These are phyloP conservation scores for Cladosporium halotolerans DNA, from an alignment of 2,329 filamentous ascomycete genomes.

Conservation along the genomic window DNA sequence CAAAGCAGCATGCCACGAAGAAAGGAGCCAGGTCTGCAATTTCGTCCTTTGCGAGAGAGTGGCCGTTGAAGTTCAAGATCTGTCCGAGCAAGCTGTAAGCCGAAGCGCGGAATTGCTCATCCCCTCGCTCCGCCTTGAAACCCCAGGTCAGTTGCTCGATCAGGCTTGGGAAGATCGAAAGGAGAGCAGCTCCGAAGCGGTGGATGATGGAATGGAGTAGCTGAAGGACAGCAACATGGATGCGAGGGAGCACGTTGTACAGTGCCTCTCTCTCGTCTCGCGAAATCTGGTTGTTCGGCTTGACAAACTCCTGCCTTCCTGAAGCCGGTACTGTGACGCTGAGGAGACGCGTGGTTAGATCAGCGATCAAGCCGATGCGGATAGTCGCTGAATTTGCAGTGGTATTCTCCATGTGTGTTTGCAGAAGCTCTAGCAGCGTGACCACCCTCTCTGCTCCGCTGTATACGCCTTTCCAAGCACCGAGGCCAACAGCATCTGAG, in stretches of 20 bases:
- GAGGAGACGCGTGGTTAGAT: conserved; percentile 64
- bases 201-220: conserved; percentile 53
- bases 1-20: conserved; percentile 65
- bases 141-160: conserved; percentile 68
- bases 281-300: conserved; percentile 65
- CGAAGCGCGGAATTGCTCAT: conserved; percentile 50
- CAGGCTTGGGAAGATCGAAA: conserved; percentile 57
- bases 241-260: conserved; percentile 63
- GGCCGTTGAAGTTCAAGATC: conserved; percentile 58
- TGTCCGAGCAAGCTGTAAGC: conserved; percentile 55
- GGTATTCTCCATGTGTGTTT: conserved; percentile 55
- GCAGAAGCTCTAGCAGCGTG: conserved; percentile 59
- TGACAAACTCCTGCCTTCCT: conserved; percentile 42
- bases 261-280: conserved; percentile 77
- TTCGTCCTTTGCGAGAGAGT: conserved; percentile 59
- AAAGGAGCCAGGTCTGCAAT: conserved; percentile 58
- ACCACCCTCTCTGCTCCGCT: conserved; percentile 65
- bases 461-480: conserved; percentile 66
- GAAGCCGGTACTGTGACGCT: conserved; percentile 53
- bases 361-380: conserved; percentile 61
- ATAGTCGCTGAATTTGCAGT: conserved; percentile 62
- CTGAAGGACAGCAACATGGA: conserved; percentile 66
- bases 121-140: conserved; percentile 51
- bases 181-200: conserved; percentile 52
- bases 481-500: conserved; percentile 44